Evolutionary conservation across 768 basidiomycete species (phyloP).

Genomic region (Xerocomellus amylosporus): DNA sequence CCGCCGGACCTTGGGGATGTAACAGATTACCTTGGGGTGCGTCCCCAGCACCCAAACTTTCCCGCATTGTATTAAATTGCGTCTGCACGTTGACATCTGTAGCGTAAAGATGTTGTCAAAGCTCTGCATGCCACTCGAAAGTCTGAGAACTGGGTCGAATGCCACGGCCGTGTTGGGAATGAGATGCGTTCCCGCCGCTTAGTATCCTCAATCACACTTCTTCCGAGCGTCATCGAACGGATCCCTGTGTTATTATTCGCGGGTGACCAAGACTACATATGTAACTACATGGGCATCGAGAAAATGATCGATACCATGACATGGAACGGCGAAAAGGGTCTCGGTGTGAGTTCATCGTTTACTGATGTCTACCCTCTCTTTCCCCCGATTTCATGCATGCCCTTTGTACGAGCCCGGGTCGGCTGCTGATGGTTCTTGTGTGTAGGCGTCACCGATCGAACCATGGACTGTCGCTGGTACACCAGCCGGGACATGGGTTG

Average conservation of each 20-base stretch:
- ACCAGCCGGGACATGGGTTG: slow-evolving; percentile 88
- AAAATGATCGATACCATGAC: slow-evolving; percentile 75
- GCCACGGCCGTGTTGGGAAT: slow-evolving; percentile 60
- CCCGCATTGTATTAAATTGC: background rate
- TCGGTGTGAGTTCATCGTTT: slow-evolving; percentile 58
- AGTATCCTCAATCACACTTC: slow-evolving; percentile 67
- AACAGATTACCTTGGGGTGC: slow-evolving; percentile 74
- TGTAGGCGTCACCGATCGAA: slow-evolving; percentile 63
- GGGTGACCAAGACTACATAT: slow-evolving; percentile 95
- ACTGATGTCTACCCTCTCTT: background rate
- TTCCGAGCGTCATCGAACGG: slow-evolving; percentile 75
- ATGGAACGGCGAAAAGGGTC: slow-evolving; percentile 84
- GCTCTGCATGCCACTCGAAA: slow-evolving; percentile 83
- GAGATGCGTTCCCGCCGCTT: slow-evolving; percentile 57
- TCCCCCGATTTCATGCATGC: background rate
- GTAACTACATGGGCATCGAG: slow-evolving; percentile 92
- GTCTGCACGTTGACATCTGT: background rate
- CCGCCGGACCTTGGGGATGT: slow-evolving; percentile 80
- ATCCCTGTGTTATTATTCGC: slow-evolving; percentile 90
- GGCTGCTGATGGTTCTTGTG: background rate
- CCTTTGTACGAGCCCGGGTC: background rate
- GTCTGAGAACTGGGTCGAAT: slow-evolving; percentile 85
- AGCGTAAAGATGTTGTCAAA: slow-evolving; percentile 77
- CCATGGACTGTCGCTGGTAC: slow-evolving; percentile 73
- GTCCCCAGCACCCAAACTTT: slow-evolving; percentile 29